Evolutionary conservation across 805 yeast genomes (phyloP).

Genomic region (Wickerhamomyces tratensis): DNA sequence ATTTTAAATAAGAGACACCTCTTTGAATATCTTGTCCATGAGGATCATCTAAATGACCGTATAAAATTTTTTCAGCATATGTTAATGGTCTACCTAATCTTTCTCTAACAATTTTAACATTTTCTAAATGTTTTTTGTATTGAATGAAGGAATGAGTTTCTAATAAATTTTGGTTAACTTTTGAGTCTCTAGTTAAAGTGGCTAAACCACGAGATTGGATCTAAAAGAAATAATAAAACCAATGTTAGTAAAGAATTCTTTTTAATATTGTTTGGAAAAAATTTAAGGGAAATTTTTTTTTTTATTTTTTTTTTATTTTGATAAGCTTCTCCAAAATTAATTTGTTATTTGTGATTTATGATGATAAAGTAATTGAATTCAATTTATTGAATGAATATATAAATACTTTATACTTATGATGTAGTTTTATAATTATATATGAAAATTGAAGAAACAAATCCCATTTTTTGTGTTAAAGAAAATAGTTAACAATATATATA

Average conservation of each 20-base stretch:
- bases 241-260: background rate
- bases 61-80: conserved; percentile 89
- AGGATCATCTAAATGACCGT: conserved; percentile 92
- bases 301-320: no score
- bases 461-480: no score
- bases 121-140: conserved; percentile 86
- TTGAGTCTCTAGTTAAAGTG: conserved; percentile 50
- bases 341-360: no score
- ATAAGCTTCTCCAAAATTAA: no score
- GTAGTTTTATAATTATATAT: no score
- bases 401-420: no score
- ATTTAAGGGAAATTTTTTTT: no score
- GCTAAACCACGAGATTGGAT: conserved; percentile 28
- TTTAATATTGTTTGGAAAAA: no score
- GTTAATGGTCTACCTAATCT: conserved; percentile 86
- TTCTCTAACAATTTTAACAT: conserved; percentile 73
- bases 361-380: no score
- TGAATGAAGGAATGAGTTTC: conserved; percentile 81
- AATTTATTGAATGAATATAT: no score
- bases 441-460: no score
- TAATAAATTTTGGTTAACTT: conserved; percentile 71
- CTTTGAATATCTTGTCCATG: conserved; percentile 77
- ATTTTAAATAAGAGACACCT: conserved; percentile 85
- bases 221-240: background rate
- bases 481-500: no score